Base-by-base conservation (phyloP, 164 flowering plant genomes). In the Annona cherimola region DNA sequence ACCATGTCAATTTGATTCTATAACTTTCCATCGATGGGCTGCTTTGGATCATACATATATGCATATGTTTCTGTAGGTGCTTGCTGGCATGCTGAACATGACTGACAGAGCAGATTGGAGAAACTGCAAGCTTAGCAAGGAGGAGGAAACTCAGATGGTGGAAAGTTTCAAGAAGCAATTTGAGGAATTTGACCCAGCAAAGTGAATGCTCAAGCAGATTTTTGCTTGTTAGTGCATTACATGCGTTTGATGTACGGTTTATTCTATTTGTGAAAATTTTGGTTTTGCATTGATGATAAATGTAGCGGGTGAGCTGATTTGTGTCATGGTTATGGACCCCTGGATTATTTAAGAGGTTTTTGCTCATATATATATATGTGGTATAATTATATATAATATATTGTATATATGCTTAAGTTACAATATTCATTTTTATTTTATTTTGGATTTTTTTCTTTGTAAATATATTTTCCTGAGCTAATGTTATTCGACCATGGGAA, bases 31-130 rank as follows among this genome's bases (percentile, higher is more conserved):
- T 26, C 35, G 35, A 26, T 26, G 35, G 26, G 5, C 18, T 57
- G 72, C 44, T 57, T 61, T 35, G 42, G n/a, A 16, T 68, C 16
- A 44, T 69, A 18, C 45, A 5, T 26, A 26, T 26, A 26, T 26
- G 35, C 35, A 14, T n/a, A 39, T 50, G 8, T 19, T 50, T 73
- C 35, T 84, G 72, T 83, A 95, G 99, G 99, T 95, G 76, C 63
- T 93, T 69, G 97, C 99, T 4, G 91, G 93, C 68, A 79, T 93
- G 81, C 82, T 95, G 57, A 87, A 88, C 68, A 74, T 85, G 78
- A 83, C 88, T 11, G 93, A 90, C 35, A 91, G 79, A 67, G 98
- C 93, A 71, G 96, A 95, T 79, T 95, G 99, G 99, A 89, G 92
- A 79, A 89, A 84, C 66, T 89, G 92, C 77, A 78, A 82, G 61